Percentiles rank a stretch among this genome's conserved stretches.
Evolutionary conservation across 2,329 filamentous ascomycete species (phyloP).

Genomic region (Rhinocladiella mackenziei): DNA sequence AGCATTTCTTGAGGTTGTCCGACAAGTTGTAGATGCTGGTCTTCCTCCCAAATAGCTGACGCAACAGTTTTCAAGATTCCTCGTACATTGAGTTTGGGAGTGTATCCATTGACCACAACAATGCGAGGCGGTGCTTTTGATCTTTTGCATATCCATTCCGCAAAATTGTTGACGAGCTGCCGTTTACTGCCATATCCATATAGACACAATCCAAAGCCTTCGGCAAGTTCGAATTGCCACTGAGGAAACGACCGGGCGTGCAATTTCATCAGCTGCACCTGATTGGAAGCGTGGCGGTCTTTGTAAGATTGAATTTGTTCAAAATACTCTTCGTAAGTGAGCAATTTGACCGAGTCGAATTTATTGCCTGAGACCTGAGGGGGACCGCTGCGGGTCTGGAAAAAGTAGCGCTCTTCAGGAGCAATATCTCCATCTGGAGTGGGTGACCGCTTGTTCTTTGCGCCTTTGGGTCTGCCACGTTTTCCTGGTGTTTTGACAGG

Average conservation of each 20-base stretch:
- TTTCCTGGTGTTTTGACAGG: constrained; percentile 51
- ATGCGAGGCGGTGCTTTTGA: constrained; percentile 49
- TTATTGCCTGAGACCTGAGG: constrained; percentile 85
- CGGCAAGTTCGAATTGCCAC: constrained; percentile 84
- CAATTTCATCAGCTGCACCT: constrained; percentile 66
- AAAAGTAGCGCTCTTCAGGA: constrained; percentile 88
- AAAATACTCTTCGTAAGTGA: constrained; percentile 93
- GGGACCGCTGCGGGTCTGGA: constrained; percentile 77
- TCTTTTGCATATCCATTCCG: constrained; percentile 60
- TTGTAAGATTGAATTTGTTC: constrained; percentile 58
- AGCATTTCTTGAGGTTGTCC: constrained; percentile 67
- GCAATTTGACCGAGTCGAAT: constrained; percentile 66
- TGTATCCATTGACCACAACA: constrained; percentile 82
- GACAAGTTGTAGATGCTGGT: constrained; percentile 49
- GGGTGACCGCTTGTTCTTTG: constrained; percentile 62
- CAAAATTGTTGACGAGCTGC: constrained; percentile 68
- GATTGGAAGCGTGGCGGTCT: constrained; percentile 67
- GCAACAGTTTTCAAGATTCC: constrained; percentile 58
- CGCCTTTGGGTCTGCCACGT: constrained; percentile 54
- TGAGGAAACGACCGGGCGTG: constrained; percentile 82
- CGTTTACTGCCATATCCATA: constrained; percentile 93
- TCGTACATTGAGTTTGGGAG: constrained; percentile 43
- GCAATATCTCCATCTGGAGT: constrained; percentile 79
- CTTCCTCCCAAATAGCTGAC: constrained; percentile 49
- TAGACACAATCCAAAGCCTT: constrained; percentile 83